Evolutionary conservation across 306 rosid genomes (phyloP).

Genomic region (Astragalus membranaceus): DNA sequence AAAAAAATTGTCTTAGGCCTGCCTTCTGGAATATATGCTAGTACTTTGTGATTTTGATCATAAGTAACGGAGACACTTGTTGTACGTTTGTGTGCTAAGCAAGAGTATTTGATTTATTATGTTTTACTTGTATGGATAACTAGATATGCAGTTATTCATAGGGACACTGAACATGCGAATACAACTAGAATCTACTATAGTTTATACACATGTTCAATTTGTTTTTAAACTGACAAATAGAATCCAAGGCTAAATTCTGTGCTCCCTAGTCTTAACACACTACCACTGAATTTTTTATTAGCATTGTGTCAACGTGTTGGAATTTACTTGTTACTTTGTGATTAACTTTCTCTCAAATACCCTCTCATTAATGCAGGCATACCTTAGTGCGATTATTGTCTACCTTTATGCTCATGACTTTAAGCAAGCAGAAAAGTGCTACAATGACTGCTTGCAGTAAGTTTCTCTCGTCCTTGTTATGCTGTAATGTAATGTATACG

Average conservation of each 20-base stretch:
- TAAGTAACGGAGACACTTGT: background rate
- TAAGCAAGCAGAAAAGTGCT: slow-evolving; percentile 92
- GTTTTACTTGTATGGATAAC: background rate
- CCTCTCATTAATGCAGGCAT: slow-evolving; percentile 59
- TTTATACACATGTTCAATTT: background rate
- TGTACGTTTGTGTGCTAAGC: background rate
- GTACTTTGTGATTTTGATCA: background rate
- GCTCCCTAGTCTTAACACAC: background rate
- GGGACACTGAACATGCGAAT: background rate
- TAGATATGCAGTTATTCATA: background rate
- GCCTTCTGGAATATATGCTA: background rate
- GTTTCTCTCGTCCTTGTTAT: slow-evolving; percentile 27
- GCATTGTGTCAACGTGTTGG: background rate
- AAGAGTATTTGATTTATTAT: background rate
- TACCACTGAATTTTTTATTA: background rate
- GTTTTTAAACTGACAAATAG: background rate
- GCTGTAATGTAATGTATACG: background rate
- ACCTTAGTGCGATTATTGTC: slow-evolving; percentile 76
- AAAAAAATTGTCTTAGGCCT: background rate
- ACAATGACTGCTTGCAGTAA: slow-evolving; percentile 89
- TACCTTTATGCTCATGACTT: slow-evolving; percentile 80
- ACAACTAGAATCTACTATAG: background rate
- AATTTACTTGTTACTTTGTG: background rate
- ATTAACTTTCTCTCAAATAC: background rate
- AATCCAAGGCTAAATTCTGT: background rate